These are phyloP conservation scores for Gracilaria domingensis DNA, from an alignment of 23 red algal genomes.

Conservation along the genomic window DNA sequence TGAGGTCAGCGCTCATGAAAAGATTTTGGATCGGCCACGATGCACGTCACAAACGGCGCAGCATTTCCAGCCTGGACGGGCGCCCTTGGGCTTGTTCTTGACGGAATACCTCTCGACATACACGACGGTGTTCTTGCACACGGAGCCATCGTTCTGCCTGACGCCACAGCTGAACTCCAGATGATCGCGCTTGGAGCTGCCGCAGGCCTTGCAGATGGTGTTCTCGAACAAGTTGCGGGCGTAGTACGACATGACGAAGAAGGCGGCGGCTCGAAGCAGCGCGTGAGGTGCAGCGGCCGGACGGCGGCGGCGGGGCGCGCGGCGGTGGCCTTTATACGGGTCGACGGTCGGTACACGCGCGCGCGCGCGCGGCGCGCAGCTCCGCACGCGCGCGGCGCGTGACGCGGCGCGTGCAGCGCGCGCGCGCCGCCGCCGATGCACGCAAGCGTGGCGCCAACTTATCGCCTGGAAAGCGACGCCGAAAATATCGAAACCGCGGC, in stretches of 20 bases:
- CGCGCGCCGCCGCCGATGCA: no score
- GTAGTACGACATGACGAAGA: slow-evolving; percentile 3
- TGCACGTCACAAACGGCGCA: slow-evolving; percentile 16
- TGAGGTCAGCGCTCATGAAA: not conserved
- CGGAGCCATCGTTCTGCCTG: slow-evolving; percentile 6
- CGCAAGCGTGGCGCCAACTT: no score
- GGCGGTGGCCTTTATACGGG: no score
- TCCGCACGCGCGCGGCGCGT: no score
- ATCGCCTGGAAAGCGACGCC: no score
- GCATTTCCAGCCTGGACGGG: slow-evolving; percentile 14
- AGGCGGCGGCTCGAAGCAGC: no score
- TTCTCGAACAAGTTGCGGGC: slow-evolving; percentile 10
- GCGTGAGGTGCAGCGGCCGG: not conserved
- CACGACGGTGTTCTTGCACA: slow-evolving; percentile 2
- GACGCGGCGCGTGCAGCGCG: no score
- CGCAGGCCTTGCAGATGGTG: slow-evolving; percentile 25
- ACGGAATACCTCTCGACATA: slow-evolving; percentile 11
- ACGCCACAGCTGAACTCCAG: slow-evolving; percentile 26
- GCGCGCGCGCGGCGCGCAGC: not conserved
- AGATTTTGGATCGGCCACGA: slow-evolving; percentile 17
- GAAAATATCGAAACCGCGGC: no score
- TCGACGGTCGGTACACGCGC: no score
- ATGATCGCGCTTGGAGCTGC: slow-evolving; percentile 9
- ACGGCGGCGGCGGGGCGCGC: not conserved
- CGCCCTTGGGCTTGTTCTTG: slow-evolving; percentile 23